phyloP scores from a whole-genome alignment of 331 rosid species.

The Telfairia occidentalis region DNA sequence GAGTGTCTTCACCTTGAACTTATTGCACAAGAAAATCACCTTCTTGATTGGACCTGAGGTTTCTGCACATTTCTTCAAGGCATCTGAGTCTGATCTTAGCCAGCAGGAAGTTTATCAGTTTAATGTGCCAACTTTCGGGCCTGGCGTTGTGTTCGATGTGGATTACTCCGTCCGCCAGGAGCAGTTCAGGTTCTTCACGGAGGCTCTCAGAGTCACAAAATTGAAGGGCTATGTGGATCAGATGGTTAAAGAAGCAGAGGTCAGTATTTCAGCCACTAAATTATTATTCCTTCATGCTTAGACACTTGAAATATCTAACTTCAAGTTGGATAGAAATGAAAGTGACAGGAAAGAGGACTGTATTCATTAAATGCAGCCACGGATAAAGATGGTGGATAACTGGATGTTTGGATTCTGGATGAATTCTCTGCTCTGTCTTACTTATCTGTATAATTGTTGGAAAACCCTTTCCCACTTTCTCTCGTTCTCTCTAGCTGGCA shows the following conservation, averaged over 20 bases:
- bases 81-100: constrained; percentile 69
- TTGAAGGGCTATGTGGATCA: constrained; percentile 71
- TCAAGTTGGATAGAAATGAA: neutral
- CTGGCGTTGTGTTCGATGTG: constrained; percentile 86
- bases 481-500: neutral
- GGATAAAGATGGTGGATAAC: neutral
- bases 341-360: too few relatives aligned
- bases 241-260: constrained; percentile 90
- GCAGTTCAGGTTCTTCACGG: constrained; percentile 64
- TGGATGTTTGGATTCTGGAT: neutral
- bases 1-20: constrained; percentile 55
- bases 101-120: constrained; percentile 87
- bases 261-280: neutral
- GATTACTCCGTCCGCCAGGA: constrained; percentile 76
- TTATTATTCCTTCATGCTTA: too few relatives aligned
- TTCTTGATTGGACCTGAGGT: constrained; percentile 81
- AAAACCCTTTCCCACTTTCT: neutral
- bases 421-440: neutral
- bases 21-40: constrained; percentile 54
- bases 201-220: constrained; percentile 45
- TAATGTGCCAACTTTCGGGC: constrained; percentile 88
- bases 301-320: neutral
- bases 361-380: neutral
- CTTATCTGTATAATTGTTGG: neutral
- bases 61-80: constrained; percentile 68